A percentile compares a stretch with the other conserved stretches of the same genome.
These are phyloP conservation scores for Mortierella sp. DNA, from an alignment of 371 early-diverging fungal genomes.

Conservation along the genomic window DNA sequence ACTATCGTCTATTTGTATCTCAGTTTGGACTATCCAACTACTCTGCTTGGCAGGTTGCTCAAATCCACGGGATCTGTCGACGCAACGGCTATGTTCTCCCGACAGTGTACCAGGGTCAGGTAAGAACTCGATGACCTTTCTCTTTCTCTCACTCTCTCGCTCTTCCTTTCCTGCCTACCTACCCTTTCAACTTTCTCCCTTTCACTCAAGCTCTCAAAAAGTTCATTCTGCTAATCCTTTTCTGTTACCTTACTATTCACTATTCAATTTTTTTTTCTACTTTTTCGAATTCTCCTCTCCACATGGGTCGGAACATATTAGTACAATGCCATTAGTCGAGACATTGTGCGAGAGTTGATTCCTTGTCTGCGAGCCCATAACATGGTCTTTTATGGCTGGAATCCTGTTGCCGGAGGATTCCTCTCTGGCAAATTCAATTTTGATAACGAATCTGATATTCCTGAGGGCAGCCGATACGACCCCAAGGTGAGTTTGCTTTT, in stretches of 20 bases:
- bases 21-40: constrained; percentile 64
- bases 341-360: constrained; percentile 62
- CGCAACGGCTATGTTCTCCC: constrained; percentile 56
- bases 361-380: constrained; percentile 5
- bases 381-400: constrained; percentile 62
- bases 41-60: constrained; percentile 59
- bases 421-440: constrained; percentile 26
- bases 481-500: constrained; percentile 15
- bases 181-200: no score
- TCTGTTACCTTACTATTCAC: no score
- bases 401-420: constrained; percentile 55
- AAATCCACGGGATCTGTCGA: constrained; percentile 57
- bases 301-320: no score
- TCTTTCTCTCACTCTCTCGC: no score
- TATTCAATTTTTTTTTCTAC: no score
- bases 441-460: constrained; percentile 7
- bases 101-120: constrained; percentile 58
- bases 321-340: constrained; percentile 73
- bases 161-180: no score
- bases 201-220: no score
- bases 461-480: constrained; percentile 20
- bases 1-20: neutral
- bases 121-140: neutral
- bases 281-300: neutral
- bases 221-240: no score